phyloP scores from a whole-genome alignment of 1,284 basidiomycete species.

The Athelia psychrophila region DNA sequence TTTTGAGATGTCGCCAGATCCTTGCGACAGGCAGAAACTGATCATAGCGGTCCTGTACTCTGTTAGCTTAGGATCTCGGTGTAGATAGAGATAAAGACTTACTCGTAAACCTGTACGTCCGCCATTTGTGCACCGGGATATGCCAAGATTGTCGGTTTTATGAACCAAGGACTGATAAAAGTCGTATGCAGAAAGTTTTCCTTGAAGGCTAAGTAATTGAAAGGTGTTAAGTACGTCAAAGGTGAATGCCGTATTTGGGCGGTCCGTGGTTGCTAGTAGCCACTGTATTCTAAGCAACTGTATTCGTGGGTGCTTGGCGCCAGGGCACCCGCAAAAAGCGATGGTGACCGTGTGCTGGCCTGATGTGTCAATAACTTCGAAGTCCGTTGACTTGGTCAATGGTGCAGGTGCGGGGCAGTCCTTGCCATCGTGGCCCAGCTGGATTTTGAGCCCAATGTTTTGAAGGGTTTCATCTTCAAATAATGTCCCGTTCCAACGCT shows the following conservation, averaged over 20 bases:
- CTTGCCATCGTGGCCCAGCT: conserved; percentile 1
- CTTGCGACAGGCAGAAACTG: conserved; percentile 8
- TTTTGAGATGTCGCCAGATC: conserved; percentile 8
- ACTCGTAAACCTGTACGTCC: no score
- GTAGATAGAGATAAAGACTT: no score
- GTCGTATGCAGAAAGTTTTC: conserved; percentile 9
- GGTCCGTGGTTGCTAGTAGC: conserved; percentile 8
- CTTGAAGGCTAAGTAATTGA: conserved; percentile 5
- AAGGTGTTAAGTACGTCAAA: conserved; percentile 10
- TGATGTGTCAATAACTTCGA: conserved; percentile 13
- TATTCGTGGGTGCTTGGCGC: not conserved
- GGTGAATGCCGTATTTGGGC: conserved; percentile 10
- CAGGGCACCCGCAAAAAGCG: conserved; percentile 14
- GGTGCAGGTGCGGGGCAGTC: not conserved
- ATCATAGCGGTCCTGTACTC: not conserved
- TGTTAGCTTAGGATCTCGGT: no score
- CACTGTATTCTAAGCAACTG: conserved; percentile 10
- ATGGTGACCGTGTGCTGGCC: conserved; percentile 13
- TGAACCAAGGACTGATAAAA: conserved; percentile 9
- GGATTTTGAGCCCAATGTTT: conserved; percentile 1
- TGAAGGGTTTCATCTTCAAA: not conserved
- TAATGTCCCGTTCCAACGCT: not conserved
- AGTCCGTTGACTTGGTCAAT: not conserved
- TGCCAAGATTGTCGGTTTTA: conserved; percentile 8
- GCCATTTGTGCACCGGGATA: not conserved